A percentile compares a stretch with the other conserved stretches of the same genome.
phyloP scores from a whole-genome alignment of 2,329 filamentous ascomycete species.

The Colletotrichum nymphaeae region DNA sequence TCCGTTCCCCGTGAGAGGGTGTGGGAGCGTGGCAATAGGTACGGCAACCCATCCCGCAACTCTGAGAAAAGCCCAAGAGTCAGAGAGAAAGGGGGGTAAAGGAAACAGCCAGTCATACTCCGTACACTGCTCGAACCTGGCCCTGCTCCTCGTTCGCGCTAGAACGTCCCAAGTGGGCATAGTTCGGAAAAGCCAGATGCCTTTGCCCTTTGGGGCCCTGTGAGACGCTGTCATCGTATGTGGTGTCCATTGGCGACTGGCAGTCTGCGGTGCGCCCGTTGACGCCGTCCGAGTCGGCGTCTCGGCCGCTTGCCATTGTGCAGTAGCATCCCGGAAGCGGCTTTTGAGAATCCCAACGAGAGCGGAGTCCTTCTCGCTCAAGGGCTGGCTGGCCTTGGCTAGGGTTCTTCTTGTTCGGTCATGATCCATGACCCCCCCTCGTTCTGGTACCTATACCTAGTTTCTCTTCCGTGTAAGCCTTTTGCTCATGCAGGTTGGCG shows the following conservation, averaged over 20 bases:
- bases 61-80: neutral
- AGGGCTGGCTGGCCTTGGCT: neutral
- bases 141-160: neutral
- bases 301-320: slow-evolving; percentile 13
- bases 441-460: no score
- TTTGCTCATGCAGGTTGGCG: slow-evolving; percentile 24
- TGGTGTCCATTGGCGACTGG: slow-evolving; percentile 4
- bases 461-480: neutral
- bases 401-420: neutral
- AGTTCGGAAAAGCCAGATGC: slow-evolving; percentile 14
- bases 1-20: neutral
- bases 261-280: slow-evolving; percentile 28
- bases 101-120: slow-evolving; percentile 17
- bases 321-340: slow-evolving; percentile 29
- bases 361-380: slow-evolving; percentile 14
- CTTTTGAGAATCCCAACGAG: slow-evolving; percentile 5
- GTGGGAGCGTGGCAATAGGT: slow-evolving; percentile 6
- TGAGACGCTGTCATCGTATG: slow-evolving; percentile 28
- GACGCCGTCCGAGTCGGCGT: slow-evolving; percentile 26
- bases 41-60: neutral
- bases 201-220: slow-evolving; percentile 3
- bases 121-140: slow-evolving; percentile 6
- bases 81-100: neutral
- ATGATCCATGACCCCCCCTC: neutral
- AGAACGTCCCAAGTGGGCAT: slow-evolving; percentile 21